Evolutionary conservation across 164 flowering plant genomes (phyloP), one percentile per base, ranked within the genome.

Genomic region (Saururus chinensis): DNA sequence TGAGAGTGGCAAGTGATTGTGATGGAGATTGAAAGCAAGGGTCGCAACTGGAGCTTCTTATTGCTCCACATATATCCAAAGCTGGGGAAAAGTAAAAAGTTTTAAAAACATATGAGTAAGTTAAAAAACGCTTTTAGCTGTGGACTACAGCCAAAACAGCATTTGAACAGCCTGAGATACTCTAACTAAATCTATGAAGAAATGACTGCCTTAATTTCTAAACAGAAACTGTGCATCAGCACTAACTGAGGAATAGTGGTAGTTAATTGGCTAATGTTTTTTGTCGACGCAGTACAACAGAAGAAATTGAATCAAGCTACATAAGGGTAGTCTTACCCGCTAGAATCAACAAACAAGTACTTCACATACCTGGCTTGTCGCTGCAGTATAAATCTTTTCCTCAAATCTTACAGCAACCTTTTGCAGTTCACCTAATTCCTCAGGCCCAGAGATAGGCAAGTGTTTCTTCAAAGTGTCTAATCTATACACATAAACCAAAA

Each of bases 351-450:
- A 30, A 30, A 30, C 4, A 30, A 30, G 6, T 30, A 30, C 37
- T 2, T 30, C 37, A 25, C 40, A 21, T 63, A 78, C 84, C 80
- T 78, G 82, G 58, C 64, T 78, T 21, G 64, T 62, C 4, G 84
- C 81, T 51, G 71, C 75, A 64, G 69, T 17, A 59, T 70, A 74
- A 40, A 76, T 74, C 60, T 73, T 78, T 26, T 78, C 82, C 68
- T 80, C 84, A 80, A 80, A 80, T 51, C 77, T 76, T 45, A 70
- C 65, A 69, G 84, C 84, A 66, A 78, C 72, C 69, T 80, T 75
- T 56, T 71, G 59, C 19, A 80, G 77, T 56, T 80, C 82, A 51
- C 62, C 64, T 45, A 76, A 54, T 55, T 80, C 81, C 45, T 78
- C 84, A 4, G 76, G 78, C 17, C 77, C 75, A 51, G 78, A 66